Evolutionary conservation across 805 yeast genomes (phyloP), one percentile per base, ranked within the genome.

Genomic region (Kodamaea neixiangensis): DNA sequence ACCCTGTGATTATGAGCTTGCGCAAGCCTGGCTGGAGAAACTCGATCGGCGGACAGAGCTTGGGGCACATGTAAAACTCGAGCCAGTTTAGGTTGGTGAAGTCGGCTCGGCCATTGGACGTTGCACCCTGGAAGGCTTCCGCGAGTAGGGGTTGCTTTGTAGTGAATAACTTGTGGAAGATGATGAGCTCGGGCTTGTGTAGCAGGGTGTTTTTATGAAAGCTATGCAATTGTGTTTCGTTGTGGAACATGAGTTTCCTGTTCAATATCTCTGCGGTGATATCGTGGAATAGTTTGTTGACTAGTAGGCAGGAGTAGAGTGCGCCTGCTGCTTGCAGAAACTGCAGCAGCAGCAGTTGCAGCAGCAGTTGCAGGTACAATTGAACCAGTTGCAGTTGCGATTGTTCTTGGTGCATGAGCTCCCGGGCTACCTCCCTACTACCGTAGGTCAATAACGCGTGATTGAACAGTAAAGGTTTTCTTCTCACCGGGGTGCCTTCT

Each of bases 41-140:
- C 13, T 64, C 61, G 14, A 49, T 11, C 3, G 74, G 70, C 3
- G 96, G 96, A 6, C 77, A 60, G 25, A 88, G 62, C 42, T 75
- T 76, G 5, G 97, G 93, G 62, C 97, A 90, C 61, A 92, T 86
- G 68, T 87, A 89, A 58, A 90, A 75, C 64, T 91, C 96, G 25
- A 91, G 71, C 87, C 87, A 82, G 56, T 77, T 74, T 41, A 90
- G 64, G 40, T 75, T 69, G 2, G 77, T 72, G 35, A 83, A 81
- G 25, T 4, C 58, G 48, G 15, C 65, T 61, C 1, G 79, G 68
- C 7, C 85, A 59, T n/a, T 59, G 44, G 19, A 25, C 5, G 42
- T 38, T 5, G 44, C 43, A 37, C 41, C 40, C 20, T 35, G 51
- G 46, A 48, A 48, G 21, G 46, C 44, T 5, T 38, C 33, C 33